Evolutionary conservation across 1,139 yeast genomes (phyloP).

Genomic region (Starmera stellimalicola): DNA sequence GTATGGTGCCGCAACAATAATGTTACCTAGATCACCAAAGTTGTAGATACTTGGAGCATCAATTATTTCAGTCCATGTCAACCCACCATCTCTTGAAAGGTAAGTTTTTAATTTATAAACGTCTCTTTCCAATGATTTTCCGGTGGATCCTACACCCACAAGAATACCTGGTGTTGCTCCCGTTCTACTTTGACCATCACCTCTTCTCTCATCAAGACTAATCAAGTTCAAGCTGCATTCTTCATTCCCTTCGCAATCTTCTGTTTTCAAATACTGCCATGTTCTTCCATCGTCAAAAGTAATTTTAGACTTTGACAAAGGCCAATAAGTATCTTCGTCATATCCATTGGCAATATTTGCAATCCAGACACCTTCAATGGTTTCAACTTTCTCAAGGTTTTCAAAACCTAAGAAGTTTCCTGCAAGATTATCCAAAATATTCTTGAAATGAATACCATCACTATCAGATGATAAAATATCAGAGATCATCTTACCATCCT

Average conservation of each 20-base stretch:
- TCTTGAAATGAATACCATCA: conserved; percentile 46
- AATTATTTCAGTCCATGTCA: conserved; percentile 52
- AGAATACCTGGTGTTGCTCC: conserved; percentile 70
- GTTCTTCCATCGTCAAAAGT: conserved; percentile 58
- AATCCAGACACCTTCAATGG: conserved; percentile 66
- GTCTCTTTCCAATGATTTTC: conserved; percentile 25
- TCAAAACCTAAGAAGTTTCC: conserved; percentile 30
- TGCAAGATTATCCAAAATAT: conserved; percentile 34
- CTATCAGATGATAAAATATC: conserved; percentile 54
- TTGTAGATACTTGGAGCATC: conserved; percentile 48
- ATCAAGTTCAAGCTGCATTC: conserved; percentile 52
- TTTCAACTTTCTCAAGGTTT: conserved; percentile 41
- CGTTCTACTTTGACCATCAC: conserved; percentile 46
- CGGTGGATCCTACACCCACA: conserved; percentile 49
- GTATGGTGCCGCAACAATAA: conserved; percentile 53
- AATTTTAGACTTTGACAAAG: conserved; percentile 30
- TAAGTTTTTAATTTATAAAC: conserved; percentile 35
- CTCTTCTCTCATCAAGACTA: conserved; percentile 39
- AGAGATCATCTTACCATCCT: conserved; percentile 19
- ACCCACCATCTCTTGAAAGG: conserved; percentile 73
- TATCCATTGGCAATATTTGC: conserved; percentile 33
- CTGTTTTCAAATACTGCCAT: conserved; percentile 48
- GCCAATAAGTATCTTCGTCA: conserved; percentile 10
- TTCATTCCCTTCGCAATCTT: conserved; percentile 31
- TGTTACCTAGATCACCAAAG: conserved; percentile 77